Base-by-base conservation (phyloP, 2,329 filamentous ascomycete genomes). In the Cadophora gregata region DNA sequence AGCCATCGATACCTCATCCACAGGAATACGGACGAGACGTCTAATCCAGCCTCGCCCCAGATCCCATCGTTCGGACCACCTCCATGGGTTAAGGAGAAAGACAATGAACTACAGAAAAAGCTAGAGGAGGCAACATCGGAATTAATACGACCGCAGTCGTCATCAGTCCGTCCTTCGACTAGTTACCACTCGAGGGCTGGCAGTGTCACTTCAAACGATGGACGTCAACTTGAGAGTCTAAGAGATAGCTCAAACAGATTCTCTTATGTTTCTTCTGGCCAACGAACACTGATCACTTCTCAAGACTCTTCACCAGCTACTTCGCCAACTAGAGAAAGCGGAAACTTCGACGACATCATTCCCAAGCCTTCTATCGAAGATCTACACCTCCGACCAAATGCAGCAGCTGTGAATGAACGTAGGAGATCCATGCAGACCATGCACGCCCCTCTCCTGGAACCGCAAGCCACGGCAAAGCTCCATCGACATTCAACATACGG, bases 181-280 rank as follows among this genome's bases (percentile, higher is more conserved):
- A 86, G 88, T 69, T 83, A 87, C 65, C 79, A 79, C n/a, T 89
- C 87, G 1, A 82, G 82, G 0, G 84, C 85, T 19, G 86, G 84
- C 67, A 88, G 86, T 73, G 75, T 86, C 58, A 78, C 84, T 33
- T 89, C 87, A 0, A 83, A 86, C 16, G 87, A 90, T 65, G 86
- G 85, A 19, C 81, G 81, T 33, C 85, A 86, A 61, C 78, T 89
- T 6, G 86, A 90, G 16, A 85, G 76, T 62, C 77, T 89, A 27
- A 81, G 86, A 31, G 85, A 88, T 55, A 86, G 82, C 73, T 80
- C 81, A 1, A 83, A 87, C 68, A 83, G 88, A 6, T 80, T 87
- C 4, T 90, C 88, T 0, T 85, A 82, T 69, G 80, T 88, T 47
- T 90, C 88, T 1, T 88, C 86, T 5, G 85, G 85, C 7, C 86